Conservation (phyloP, 83 land plant genomes). For the Diphasiastrum complanatum region DNA sequence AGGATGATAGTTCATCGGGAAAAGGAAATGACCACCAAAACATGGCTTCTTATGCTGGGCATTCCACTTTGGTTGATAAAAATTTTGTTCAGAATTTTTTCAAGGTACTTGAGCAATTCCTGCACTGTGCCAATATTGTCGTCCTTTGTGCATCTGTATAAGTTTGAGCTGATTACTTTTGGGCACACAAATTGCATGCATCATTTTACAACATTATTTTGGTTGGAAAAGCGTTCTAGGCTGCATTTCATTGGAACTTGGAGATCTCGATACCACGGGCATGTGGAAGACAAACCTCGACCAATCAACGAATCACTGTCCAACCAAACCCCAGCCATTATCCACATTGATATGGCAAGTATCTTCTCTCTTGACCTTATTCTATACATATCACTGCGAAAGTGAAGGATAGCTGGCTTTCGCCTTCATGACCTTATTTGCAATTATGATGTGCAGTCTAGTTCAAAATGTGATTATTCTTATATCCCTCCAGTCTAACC, state of each 20-base stretch:
- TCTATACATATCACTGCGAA: background rate
- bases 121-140: background rate
- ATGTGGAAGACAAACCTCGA: constrained; percentile 1
- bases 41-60: constrained; percentile 16
- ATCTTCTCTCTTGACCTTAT: background rate
- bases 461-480: too few relatives aligned
- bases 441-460: too few relatives aligned
- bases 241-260: constrained; percentile 98
- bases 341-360: constrained; percentile 91
- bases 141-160: background rate
- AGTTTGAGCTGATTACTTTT: background rate
- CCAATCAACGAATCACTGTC: background rate
- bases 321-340: constrained; percentile 23
- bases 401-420: too few relatives aligned
- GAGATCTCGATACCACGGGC: constrained; percentile 72
- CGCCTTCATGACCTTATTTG: too few relatives aligned
- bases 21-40: constrained; percentile 1
- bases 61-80: constrained; percentile 65
- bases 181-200: background rate
- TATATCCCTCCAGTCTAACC: too few relatives aligned
- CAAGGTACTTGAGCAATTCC: constrained; percentile 44
- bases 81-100: constrained; percentile 94
- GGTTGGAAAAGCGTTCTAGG: constrained; percentile 65
- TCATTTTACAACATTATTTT: background rate
- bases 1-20: constrained; percentile 7